These are phyloP conservation scores for Kitagawia praeruptora DNA, from an alignment of 129 eudicot genomes.

Conservation along the genomic window DNA sequence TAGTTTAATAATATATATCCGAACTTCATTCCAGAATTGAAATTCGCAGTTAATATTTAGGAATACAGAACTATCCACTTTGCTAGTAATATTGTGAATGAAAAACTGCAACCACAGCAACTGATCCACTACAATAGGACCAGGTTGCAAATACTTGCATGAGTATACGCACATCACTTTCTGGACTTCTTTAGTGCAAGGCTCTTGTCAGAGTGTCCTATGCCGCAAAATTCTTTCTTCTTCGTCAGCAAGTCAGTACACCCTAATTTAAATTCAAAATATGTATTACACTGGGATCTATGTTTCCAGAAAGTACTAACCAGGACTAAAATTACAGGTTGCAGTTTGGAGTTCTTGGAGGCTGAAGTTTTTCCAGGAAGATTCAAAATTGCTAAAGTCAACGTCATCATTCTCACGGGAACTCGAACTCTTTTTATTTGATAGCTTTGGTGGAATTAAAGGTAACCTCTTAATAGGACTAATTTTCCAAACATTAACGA, in stretches of 20 bases:
- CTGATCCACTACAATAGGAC: not conserved
- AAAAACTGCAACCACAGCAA: not conserved
- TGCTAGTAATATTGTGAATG: not conserved
- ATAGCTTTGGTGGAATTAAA: slow-evolving; percentile 35
- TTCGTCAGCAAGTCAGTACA: not conserved
- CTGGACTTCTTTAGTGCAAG: not conserved
- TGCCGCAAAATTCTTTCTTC: not conserved
- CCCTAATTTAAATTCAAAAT: not conserved
- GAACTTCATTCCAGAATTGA: not conserved
- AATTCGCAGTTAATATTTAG: not conserved
- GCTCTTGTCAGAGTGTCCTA: slow-evolving; percentile 1
- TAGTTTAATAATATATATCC: not conserved
- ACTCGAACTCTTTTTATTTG: slow-evolving; percentile 30
- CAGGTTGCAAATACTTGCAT: not conserved
- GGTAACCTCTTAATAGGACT: slow-evolving; percentile 34
- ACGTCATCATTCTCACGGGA: slow-evolving; percentile 25
- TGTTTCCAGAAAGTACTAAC: slow-evolving; percentile 24
- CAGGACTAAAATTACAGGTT: slow-evolving; percentile 50
- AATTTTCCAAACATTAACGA: slow-evolving; percentile 46
- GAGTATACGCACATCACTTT: not conserved
- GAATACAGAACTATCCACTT: not conserved
- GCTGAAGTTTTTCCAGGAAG: slow-evolving; percentile 56
- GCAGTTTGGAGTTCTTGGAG: slow-evolving; percentile 47
- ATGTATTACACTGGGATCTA: not conserved
- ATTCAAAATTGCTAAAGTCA: slow-evolving; percentile 29